Base-by-base conservation (phyloP, 2,329 filamentous ascomycete genomes). In the Nigrograna mackinnonii region DNA sequence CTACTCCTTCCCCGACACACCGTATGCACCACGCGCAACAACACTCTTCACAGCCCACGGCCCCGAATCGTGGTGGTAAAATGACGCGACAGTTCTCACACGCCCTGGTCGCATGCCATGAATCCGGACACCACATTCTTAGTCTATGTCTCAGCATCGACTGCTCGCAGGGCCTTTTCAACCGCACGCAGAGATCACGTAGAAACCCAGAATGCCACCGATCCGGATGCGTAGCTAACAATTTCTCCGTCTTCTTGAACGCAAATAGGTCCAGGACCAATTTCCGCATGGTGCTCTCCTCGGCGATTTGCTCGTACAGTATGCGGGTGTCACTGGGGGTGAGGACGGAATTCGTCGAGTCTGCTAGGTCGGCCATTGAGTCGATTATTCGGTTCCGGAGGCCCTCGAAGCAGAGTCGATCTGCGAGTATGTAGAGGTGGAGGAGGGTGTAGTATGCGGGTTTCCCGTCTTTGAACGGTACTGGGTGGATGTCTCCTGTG, bases 371-470 rank as follows among this genome's bases (percentile, higher is more conserved):
- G 17, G 71, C 66, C 17, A 77, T 67, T 17, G 64, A 61, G 47
- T 72, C 69, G 6, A 75, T 54, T 39, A 75, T 64, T 28, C 67
- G 62, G 58, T 78, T 78, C 42, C 67, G 62, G 3, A 76, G 62
- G 6, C 60, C 67, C 34, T 75, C 73, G 32, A 76, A 67, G 41
- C 69, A 66, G n/a, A 78, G 60, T 3, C 72, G 63, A 57, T 78
- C 75, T 2, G 69, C 71, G 18, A 77, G 65, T 4, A 64, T 61
- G 56, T 75, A 78, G 6, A 76, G 57, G 45, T 77, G 68, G 4
- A 78, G 61, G 3, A 78, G 67, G 2, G 73, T 66, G 61, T 77
- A 78, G 62, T 77, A 78, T 20, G 75, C 75, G 4, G 75, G 74
- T 45, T 68, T 71, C 16, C 70, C 71, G 21, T 70, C 66, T 47